Evolutionary conservation across 225 moss, liverwort and hornwort species (phyloP).

Genomic region (Takakia lepidozioides): DNA sequence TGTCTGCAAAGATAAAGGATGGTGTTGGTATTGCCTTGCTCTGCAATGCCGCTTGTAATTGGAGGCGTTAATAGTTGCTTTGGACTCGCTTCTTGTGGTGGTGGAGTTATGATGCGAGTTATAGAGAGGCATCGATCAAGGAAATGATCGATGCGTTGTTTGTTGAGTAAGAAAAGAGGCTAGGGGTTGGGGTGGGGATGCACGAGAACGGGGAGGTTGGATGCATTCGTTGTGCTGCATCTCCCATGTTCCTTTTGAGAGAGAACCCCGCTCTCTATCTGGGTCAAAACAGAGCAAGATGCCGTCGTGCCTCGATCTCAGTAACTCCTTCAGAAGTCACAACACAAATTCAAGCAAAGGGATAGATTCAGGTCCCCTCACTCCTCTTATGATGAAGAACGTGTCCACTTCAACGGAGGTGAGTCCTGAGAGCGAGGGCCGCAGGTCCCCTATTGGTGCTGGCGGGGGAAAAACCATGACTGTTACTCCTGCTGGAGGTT

Average conservation of each 20-base stretch:
- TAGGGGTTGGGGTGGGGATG: slow-evolving; percentile 20
- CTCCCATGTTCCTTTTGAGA: slow-evolving; percentile 48
- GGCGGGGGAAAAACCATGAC: slow-evolving; percentile 36
- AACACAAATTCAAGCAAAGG: slow-evolving; percentile 24
- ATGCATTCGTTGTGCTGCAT: slow-evolving; percentile 62
- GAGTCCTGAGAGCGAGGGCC: slow-evolving; percentile 5
- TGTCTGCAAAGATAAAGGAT: too few relatives aligned
- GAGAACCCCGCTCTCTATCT: slow-evolving; percentile 12
- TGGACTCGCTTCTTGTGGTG: too few relatives aligned
- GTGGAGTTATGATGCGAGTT: too few relatives aligned
- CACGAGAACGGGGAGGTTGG: slow-evolving; percentile 34
- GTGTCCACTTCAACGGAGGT: not conserved
- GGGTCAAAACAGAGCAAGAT: slow-evolving; percentile 28
- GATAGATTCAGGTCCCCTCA: slow-evolving; percentile 18
- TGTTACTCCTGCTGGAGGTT: slow-evolving; percentile 44
- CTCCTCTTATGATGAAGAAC: slow-evolving; percentile 24
- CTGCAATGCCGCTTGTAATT: too few relatives aligned
- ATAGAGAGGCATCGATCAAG: too few relatives aligned
- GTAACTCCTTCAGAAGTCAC: slow-evolving; percentile 18
- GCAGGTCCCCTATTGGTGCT: slow-evolving; percentile 10
- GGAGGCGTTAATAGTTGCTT: too few relatives aligned
- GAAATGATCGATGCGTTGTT: too few relatives aligned
- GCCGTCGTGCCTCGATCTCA: slow-evolving; percentile 34
- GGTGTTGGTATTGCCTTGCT: too few relatives aligned
- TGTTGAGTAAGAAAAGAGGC: not conserved